Conservation (phyloP, 1,139 yeast species). For the Blastobotrys malaysiensis region DNA sequence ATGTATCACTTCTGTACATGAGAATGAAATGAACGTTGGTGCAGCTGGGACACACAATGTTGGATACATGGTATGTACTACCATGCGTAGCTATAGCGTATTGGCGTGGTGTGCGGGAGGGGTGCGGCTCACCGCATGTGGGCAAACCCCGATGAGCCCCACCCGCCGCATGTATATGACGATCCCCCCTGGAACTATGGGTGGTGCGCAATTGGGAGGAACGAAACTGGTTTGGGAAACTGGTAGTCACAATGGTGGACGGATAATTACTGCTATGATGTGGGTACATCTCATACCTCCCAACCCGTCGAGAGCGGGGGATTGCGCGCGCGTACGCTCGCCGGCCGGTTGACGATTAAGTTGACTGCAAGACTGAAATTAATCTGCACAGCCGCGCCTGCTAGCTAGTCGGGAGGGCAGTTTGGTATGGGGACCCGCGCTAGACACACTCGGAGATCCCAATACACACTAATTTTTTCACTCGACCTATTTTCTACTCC, state of each 20-base stretch:
- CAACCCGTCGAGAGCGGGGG: too few relatives aligned
- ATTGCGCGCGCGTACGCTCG: neutral
- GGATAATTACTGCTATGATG: neutral
- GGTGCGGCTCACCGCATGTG: too few relatives aligned
- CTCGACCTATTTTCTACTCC: slow-evolving; percentile 1
- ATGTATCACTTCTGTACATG: neutral
- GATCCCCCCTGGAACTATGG: too few relatives aligned
- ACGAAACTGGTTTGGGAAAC: neutral
- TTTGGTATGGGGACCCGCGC: neutral
- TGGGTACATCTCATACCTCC: neutral
- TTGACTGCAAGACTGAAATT: neutral
- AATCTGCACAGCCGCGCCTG: neutral
- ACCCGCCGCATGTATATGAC: neutral
- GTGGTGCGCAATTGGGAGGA: neutral
- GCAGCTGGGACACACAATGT: too few relatives aligned
- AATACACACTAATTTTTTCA: slow-evolving; percentile 3
- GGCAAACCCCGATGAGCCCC: neutral
- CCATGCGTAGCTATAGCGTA: neutral
- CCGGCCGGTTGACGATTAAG: neutral
- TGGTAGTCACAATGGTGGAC: neutral
- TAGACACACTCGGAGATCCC: slow-evolving; percentile 15
- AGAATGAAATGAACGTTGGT: too few relatives aligned
- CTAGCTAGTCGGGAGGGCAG: neutral
- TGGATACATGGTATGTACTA: neutral
- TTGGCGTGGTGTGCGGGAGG: too few relatives aligned